Percentiles rank a stretch among this genome's conserved stretches.
Evolutionary conservation across 139 green algal genomes (phyloP).

Genomic region (Chlorella sp.): DNA sequence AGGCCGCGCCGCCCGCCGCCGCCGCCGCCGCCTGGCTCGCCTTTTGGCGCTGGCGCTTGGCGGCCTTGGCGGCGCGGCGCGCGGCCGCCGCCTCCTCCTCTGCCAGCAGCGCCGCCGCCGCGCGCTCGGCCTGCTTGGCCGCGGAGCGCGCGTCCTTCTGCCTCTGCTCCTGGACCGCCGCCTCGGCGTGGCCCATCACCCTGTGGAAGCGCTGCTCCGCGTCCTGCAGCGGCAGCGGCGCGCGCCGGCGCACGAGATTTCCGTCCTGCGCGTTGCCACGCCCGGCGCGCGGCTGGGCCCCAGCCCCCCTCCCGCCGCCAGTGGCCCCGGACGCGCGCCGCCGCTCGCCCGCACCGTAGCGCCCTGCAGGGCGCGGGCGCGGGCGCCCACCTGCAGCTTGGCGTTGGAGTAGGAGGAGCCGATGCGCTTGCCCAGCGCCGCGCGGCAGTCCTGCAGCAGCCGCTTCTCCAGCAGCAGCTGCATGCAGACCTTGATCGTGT

Average conservation of each 20-base stretch:
- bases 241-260: not conserved
- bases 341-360: too few relatives aligned
- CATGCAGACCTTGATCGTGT: constrained; percentile 6
- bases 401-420: constrained; percentile 17
- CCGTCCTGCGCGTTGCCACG: not conserved
- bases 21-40: too few relatives aligned
- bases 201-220: constrained; percentile 18
- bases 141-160: constrained; percentile 15
- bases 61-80: constrained; percentile 11
- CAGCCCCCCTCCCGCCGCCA: not conserved
- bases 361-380: too few relatives aligned
- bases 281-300: not conserved
- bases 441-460: constrained; percentile 25
- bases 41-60: too few relatives aligned
- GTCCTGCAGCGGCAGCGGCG: not conserved
- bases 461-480: constrained; percentile 6
- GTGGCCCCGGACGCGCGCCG: not conserved
- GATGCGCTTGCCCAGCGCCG: constrained; percentile 27
- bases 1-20: too few relatives aligned
- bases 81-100: constrained; percentile 11
- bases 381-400: too few relatives aligned
- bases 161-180: constrained; percentile 16
- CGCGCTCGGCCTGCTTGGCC: constrained; percentile 10
- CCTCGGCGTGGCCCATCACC: constrained; percentile 14
- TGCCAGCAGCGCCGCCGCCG: constrained; percentile 2